Evolutionary conservation across 2,329 filamentous ascomycete species (phyloP), one percentile per base, ranked within the genome.

Genomic region (Fusarium penzigii): DNA sequence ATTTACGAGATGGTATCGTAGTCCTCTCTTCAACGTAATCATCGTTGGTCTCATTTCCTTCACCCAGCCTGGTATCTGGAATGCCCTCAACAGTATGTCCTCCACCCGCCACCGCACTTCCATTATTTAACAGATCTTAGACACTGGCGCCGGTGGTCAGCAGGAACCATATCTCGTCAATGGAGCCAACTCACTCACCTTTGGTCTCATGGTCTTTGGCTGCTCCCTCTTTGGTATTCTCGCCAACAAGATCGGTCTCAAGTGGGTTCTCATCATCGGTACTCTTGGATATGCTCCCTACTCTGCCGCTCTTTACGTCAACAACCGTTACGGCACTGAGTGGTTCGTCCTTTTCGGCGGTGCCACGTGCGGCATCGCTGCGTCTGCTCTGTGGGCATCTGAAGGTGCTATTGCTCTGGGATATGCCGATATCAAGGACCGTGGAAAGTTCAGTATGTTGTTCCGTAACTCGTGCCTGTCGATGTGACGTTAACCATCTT

Each of bases 31-130:
- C 71, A 80, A 82, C 61, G 78, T 79, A 36, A 76, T 76, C 38
- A 67, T 81, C 3, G 79, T 81, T 43, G 79, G 79, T 16, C 71
- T 72, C 6, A 79, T 81, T 2, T 80, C 78, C 1, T 82, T 82
- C 55, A 71, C 79, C 13, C 76, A 76, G 0, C 77, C 77, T 0
- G 77, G 77, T 0, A 68, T 83, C 1, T 83, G 80, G 79, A 82
- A 81, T 64, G 80, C 80, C 0, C 79, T 82, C 70, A 81, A 79
- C 53, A 72, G 62, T 65, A 46, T 14, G 50, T 52, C 0, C 1
- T 29, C 36, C n/a, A 1, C 1, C 14, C n/a, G 2, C n/a, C 4
- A 20, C n/a, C 14, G 6, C 5, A 5, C 36, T 10, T 5, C 32
- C 13, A 14, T 36, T 36, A 14, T 36, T 9, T 36, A 3, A 13